Conservation (phyloP, 768 basidiomycete genomes). For the Termitomyces sp. region DNA sequence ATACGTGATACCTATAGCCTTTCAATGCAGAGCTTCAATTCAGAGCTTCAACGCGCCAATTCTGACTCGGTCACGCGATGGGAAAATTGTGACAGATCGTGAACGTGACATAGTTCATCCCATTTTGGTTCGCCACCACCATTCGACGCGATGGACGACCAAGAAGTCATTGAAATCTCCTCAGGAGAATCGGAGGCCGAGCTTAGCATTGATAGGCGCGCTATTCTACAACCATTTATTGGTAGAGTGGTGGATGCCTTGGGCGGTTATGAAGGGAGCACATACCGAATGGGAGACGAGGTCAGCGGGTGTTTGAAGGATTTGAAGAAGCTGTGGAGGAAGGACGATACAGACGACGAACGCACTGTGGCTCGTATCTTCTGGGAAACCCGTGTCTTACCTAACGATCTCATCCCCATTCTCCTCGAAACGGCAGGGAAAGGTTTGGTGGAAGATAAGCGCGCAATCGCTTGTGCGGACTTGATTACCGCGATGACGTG, state of each 20-base stretch:
- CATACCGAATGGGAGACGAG: constrained; percentile 78
- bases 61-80: not conserved
- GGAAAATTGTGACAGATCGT: constrained; percentile 4
- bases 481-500: constrained; percentile 97
- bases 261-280: constrained; percentile 64
- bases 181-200: constrained; percentile 25
- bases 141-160: constrained; percentile 10
- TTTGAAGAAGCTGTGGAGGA: constrained; percentile 92
- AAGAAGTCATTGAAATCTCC: constrained; percentile 33
- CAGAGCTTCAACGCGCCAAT: too few relatives aligned
- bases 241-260: constrained; percentile 75
- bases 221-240: constrained; percentile 63
- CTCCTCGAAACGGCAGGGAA: constrained; percentile 76
- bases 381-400: constrained; percentile 79
- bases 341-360: constrained; percentile 96
- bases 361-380: constrained; percentile 93
- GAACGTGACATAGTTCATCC: constrained; percentile 13
- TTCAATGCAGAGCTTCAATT: too few relatives aligned
- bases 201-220: constrained; percentile 34
- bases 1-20: too few relatives aligned
- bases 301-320: constrained; percentile 85
- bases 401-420: constrained; percentile 86
- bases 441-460: constrained; percentile 73
- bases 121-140: not conserved
- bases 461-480: constrained; percentile 81